Base-by-base conservation (phyloP, 163 green algal genomes). In the Prototheca wickerhamii region DNA sequence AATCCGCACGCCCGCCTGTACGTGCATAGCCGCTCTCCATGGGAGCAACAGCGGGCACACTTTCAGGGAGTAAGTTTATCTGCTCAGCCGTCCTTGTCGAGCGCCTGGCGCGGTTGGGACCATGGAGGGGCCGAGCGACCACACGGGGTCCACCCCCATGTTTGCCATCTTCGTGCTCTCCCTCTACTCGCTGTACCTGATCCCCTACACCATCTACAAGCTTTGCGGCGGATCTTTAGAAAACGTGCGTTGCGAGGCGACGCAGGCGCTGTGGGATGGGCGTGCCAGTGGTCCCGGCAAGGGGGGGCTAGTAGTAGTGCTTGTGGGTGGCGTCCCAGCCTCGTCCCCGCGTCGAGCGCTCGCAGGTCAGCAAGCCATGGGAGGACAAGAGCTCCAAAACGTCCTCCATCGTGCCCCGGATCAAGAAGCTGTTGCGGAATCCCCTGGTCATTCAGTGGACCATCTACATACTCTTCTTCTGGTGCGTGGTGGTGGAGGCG, bases 161-260 rank as follows among this genome's bases (percentile, higher is more conserved):
- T 95, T 95, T 64, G 78, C 66, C 2, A 82, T 95, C 23, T 95
- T 95, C 43, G 35, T 88, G 3, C 60, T 95, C 40, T 83, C 70
- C 32, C 80, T 95, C 20, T 86, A 84, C 28, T 85, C 80, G 0
- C 51, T 95, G 4, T 68, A 89, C 26, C 60, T 94, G 4, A 80
- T 95, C 26, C 86, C 86, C 3, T 91, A 82, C 66, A 93, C 86
- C 10, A 76, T 92, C 29, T 89, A 86, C 68, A 63, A 72, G 51
- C 50, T 89, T 1, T 89, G 72, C 18, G 75, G 61, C n/a, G n/a
- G n/a, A n/a, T n/a, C n/a, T n/a, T n/a, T n/a, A n/a, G n/a, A n/a
- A n/a, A n/a, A n/a, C n/a, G n/a, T n/a, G n/a, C n/a, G n/a, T n/a
- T n/a, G n/a, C n/a, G n/a, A 18, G 51, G 52, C n/a, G 65, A 58